Percentiles rank a stretch among this genome's conserved stretches.
Conservation (phyloP, 306 rosid species). For the Carpinus viminea region DNA sequence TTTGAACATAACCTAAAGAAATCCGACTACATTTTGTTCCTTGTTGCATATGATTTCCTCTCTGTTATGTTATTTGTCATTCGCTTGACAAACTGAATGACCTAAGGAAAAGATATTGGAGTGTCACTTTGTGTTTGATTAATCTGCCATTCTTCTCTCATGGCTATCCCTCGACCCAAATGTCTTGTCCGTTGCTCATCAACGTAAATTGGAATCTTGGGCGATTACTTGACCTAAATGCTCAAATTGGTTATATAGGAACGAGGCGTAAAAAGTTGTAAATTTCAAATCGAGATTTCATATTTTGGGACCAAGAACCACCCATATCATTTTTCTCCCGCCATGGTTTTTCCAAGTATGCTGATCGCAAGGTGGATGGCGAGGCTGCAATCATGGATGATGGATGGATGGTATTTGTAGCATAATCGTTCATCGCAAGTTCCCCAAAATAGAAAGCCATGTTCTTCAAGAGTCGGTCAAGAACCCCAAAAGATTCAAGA, state of each 20-base stretch:
- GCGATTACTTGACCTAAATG: not conserved
- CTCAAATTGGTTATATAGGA: not conserved
- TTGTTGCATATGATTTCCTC: not conserved
- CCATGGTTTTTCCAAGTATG: no score
- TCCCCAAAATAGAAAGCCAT: no score
- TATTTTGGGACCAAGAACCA: not conserved
- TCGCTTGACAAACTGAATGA: not conserved
- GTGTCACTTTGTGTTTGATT: not conserved
- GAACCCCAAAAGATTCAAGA: no score
- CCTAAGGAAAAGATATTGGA: not conserved
- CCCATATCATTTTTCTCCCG: no score
- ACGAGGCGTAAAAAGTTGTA: not conserved
- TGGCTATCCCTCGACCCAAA: not conserved
- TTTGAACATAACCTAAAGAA: not conserved
- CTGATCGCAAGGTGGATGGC: no score
- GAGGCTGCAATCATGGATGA: no score
- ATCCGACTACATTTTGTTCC: not conserved
- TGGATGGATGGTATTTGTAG: no score
- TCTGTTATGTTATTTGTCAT: not conserved
- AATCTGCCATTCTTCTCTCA: no score
- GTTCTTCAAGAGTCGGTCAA: no score
- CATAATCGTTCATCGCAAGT: no score
- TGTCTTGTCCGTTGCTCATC: not conserved
- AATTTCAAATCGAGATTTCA: not conserved
- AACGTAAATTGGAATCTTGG: not conserved